Base-by-base conservation (phyloP, 495 filamentous ascomycete genomes). In the Penicillium bovifimosum region DNA sequence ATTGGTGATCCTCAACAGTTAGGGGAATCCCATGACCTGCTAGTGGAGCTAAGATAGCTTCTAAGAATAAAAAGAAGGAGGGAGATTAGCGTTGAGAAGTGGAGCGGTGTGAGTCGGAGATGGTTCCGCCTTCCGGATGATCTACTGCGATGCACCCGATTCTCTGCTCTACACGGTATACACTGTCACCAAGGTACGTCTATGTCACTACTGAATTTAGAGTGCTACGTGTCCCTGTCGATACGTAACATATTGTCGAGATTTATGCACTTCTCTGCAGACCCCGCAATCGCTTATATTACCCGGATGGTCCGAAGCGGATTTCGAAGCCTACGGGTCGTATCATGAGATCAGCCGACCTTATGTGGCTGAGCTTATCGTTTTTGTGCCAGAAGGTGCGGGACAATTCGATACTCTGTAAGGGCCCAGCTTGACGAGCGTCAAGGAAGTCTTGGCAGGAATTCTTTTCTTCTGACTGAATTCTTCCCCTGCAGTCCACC, bases 81-180 rank as follows among this genome's bases (percentile, higher is more conserved):
- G 10, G 20, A 41, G 9, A 26, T 41, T 41, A 28, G 41, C 9
- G 26, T 28, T n/a, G 8, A 33, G 16, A 26, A 53, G 51, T 53
- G 50, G 50, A 53, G 50, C 29, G 50, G 48, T 51, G 48, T 42
- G 26, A 33, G 2, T 27, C 46, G 46, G 46, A 48, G 33, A 39
- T 48, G 26, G n/a, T 24, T 9, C 34, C 46, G 34, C 48, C 38
- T 41, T 51, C 48, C 41, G 42, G 29, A 18, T 35, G 32, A 44
- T 36, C 50, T 28, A 35, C 28, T 24, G 20, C 20, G 20, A 24
- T 24, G 20, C 20, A 24, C 20, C 4, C 20, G 20, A 46, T 44
- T 46, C 50, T 46, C 16, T 17, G 16, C 26, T 38, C 41, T 47
- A 53, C 50, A 28, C 41, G 4, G 41, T 42, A 43, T 35, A 52